Evolutionary conservation across 768 basidiomycete genomes (phyloP).

Genomic region (Boletus tomentosulus): DNA sequence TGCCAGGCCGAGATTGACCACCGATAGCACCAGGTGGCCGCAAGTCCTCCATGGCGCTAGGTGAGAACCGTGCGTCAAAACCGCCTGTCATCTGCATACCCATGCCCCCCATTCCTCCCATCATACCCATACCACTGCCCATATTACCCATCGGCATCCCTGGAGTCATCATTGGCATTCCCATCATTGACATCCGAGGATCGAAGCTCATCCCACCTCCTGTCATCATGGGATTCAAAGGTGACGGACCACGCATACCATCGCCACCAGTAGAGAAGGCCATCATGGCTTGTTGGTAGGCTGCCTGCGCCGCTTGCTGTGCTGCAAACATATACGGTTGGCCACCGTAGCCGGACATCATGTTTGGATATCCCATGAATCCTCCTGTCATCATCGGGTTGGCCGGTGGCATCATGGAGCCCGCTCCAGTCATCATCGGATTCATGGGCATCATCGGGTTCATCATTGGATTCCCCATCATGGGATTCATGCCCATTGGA

Average conservation of each 20-base stretch:
- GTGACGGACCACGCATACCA: constrained; percentile 35
- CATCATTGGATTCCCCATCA: constrained; percentile 70
- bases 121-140: constrained; percentile 37
- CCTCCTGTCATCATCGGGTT: constrained; percentile 53
- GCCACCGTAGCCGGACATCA: constrained; percentile 44
- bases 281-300: constrained; percentile 89
- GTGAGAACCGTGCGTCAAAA: constrained; percentile 58
- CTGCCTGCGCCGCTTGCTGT: constrained; percentile 74
- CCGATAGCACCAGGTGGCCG: constrained; percentile 27
- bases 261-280: constrained; percentile 74
- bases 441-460: constrained; percentile 46
- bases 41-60: constrained; percentile 28
- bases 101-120: constrained; percentile 39
- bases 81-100: constrained; percentile 62
- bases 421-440: constrained; percentile 54
- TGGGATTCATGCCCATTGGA: constrained; percentile 52
- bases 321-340: constrained; percentile 86
- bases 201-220: constrained; percentile 55
- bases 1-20: constrained; percentile 26
- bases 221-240: constrained; percentile 55
- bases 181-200: constrained; percentile 82
- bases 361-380: constrained; percentile 39
- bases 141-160: constrained; percentile 30
- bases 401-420: constrained; percentile 45
- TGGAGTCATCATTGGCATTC: constrained; percentile 63